Conservation (phyloP, 176 grass and related monocot genomes). For the Otatea glauca region DNA sequence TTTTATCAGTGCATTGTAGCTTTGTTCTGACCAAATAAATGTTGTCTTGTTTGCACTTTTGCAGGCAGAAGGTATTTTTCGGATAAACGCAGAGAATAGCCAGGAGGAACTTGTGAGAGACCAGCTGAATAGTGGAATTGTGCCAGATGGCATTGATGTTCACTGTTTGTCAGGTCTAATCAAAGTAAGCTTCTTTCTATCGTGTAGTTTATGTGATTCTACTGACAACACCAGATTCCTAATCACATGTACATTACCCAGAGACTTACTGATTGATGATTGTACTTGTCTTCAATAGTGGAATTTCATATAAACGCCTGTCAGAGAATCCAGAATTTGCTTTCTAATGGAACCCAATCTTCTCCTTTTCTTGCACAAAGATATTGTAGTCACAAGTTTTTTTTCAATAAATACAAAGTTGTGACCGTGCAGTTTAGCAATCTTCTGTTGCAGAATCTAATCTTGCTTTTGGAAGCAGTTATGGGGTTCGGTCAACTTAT, state of each 20-base stretch:
- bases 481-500: background rate
- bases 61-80: constrained; percentile 88
- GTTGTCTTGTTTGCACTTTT: constrained; percentile 22
- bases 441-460: constrained; percentile 20
- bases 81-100: constrained; percentile 80
- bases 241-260: background rate
- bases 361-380: constrained; percentile 24
- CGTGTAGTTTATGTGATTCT: constrained; percentile 8
- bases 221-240: constrained; percentile 7
- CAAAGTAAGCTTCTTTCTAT: constrained; percentile 58
- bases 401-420: constrained; percentile 14
- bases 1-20: background rate
- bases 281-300: background rate
- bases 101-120: constrained; percentile 79
- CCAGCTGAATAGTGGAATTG: constrained; percentile 70
- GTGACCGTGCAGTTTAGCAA: background rate
- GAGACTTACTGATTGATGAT: background rate
- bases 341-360: constrained; percentile 28
- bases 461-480: constrained; percentile 34
- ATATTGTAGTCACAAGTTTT: constrained; percentile 11
- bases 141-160: constrained; percentile 76
- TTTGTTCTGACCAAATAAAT: constrained; percentile 26
- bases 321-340: background rate
- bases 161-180: constrained; percentile 78
- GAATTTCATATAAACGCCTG: constrained; percentile 5